Conservation (phyloP, 345 rosid genomes). For the Sapria himalayana region DNA sequence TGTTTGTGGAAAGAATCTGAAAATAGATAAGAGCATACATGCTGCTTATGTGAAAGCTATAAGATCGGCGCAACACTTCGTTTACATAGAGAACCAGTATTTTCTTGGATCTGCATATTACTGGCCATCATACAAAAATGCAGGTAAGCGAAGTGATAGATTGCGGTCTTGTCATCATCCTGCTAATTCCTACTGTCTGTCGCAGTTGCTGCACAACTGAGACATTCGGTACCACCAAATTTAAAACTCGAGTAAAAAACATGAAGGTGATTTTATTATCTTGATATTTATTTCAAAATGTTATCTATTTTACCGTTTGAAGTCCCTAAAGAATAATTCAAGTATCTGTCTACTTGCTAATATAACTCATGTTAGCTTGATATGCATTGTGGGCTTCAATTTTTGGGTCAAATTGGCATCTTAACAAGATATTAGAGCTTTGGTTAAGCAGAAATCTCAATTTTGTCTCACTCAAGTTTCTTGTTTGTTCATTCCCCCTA, state of each 20-base stretch:
- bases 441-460: no score
- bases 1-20: constrained; percentile 38
- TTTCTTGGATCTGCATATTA: constrained; percentile 44
- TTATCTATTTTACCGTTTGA: no score
- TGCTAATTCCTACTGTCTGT: not conserved
- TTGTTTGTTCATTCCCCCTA: no score
- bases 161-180: not conserved
- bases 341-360: no score
- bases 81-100: constrained; percentile 57
- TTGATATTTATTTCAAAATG: no score
- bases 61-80: constrained; percentile 54
- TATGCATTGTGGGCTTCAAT: no score
- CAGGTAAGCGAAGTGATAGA: constrained; percentile 19
- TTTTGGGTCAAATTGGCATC: no score
- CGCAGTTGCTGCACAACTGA: not conserved
- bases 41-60: constrained; percentile 44
- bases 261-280: not conserved
- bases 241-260: not conserved
- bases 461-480: no score
- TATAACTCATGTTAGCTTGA: no score
- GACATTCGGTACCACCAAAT: not conserved
- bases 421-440: no score
- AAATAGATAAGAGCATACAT: constrained; percentile 52
- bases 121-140: constrained; percentile 57
- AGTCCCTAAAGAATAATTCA: no score